phyloP scores from a whole-genome alignment of 345 rosid genomes.

The Diplotaxis tenuifolia region DNA sequence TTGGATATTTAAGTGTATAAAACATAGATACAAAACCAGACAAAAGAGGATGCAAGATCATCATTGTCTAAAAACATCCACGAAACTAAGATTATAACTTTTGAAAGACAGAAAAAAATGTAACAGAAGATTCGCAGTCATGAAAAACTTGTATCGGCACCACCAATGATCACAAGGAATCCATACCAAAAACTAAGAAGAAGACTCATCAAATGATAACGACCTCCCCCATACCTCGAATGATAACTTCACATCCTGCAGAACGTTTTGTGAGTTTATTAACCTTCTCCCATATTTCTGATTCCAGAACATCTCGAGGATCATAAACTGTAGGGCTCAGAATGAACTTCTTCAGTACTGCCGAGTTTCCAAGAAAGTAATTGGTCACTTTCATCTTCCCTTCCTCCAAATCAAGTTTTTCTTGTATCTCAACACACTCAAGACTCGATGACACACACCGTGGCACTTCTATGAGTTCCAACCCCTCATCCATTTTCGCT shows the following conservation, averaged over 20 bases:
- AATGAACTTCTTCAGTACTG: conserved; percentile 9
- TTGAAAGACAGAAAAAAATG: neutral
- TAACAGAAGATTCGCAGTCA: neutral
- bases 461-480: neutral
- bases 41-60: neutral
- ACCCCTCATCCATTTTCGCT: neutral
- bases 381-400: neutral
- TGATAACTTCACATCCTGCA: neutral
- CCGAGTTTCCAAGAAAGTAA: conserved; percentile 23
- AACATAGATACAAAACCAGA: neutral
- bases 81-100: neutral
- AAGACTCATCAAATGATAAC: neutral
- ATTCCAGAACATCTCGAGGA: neutral
- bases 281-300: conserved; percentile 3
- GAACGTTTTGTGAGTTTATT: neutral
- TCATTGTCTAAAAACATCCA: neutral
- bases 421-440: conserved; percentile 15
- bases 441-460: conserved; percentile 4
- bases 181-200: neutral
- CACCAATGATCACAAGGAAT: neutral
- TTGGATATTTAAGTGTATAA: neutral
- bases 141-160: neutral
- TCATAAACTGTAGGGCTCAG: neutral
- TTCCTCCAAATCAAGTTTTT: neutral
- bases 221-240: neutral